phyloP scores from a whole-genome alignment of 352 stramenopile genomes.

The Peronospora farinosa region DNA sequence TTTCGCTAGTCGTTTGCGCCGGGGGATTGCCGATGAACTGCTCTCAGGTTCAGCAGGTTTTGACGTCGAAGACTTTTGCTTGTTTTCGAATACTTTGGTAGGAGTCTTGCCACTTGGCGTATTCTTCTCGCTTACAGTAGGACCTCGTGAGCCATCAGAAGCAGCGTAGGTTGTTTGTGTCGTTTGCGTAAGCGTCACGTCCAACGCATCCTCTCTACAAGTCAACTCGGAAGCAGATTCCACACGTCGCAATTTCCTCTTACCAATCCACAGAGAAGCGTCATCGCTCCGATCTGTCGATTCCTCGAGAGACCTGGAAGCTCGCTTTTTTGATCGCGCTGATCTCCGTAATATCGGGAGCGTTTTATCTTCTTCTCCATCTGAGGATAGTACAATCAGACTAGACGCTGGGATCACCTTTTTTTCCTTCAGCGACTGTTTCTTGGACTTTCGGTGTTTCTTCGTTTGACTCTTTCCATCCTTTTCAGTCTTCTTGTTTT shows the following conservation, averaged over 20 bases:
- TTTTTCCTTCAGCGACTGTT: neutral
- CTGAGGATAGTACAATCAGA: neutral
- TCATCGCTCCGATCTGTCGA: neutral
- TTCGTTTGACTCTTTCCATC: neutral
- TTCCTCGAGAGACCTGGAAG: neutral
- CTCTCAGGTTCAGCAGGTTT: neutral
- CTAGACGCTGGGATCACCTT: neutral
- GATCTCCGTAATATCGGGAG: slow-evolving; percentile 2
- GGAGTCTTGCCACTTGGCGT: neutral
- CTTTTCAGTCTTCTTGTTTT: neutral
- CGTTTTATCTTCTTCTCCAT: slow-evolving; percentile 6
- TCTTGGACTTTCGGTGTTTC: neutral
- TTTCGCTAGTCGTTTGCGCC: too few species aligned
- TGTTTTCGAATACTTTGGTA: neutral
- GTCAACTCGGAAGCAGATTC: neutral
- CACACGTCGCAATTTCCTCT: neutral
- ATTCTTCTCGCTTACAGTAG: neutral
- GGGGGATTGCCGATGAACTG: too few species aligned
- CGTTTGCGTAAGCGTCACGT: slow-evolving; percentile 6
- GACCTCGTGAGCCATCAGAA: slow-evolving; percentile 1
- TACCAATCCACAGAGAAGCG: neutral
- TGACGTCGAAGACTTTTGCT: neutral
- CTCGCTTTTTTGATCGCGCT: slow-evolving; percentile 2
- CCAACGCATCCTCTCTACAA: neutral
- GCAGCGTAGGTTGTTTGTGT: slow-evolving; percentile 4